These are phyloP conservation scores for Echium plantagineum DNA, from an alignment of 257 asterid species.

Conservation along the genomic window DNA sequence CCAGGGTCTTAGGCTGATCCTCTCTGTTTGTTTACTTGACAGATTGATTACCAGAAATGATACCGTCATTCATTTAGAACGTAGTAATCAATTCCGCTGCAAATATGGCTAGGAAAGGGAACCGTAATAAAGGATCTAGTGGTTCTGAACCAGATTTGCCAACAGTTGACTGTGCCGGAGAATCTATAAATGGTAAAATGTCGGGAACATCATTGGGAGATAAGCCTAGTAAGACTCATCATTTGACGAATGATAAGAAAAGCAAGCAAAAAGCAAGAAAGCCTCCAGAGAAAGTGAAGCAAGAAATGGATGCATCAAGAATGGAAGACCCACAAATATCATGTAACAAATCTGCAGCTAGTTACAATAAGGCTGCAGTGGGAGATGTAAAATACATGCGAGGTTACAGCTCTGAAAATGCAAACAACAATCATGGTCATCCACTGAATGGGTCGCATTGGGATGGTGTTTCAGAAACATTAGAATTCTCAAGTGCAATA, in stretches of 20 bases:
- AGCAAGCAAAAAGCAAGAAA: slow-evolving; percentile 39
- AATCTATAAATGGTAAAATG: slow-evolving; percentile 28
- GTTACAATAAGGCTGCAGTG: slow-evolving; percentile 21
- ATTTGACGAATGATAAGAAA: slow-evolving; percentile 31
- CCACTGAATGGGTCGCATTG: slow-evolving; percentile 16
- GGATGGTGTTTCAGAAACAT: slow-evolving; percentile 24
- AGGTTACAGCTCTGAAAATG: slow-evolving; percentile 18
- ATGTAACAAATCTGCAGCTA: slow-evolving; percentile 21
- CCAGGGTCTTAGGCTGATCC: too few species aligned
- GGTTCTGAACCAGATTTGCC: slow-evolving; percentile 30
- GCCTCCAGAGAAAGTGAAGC: slow-evolving; percentile 26
- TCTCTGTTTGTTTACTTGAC: background rate
- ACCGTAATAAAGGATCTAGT: slow-evolving; percentile 34
- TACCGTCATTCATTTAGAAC: too few species aligned
- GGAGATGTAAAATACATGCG: slow-evolving; percentile 26
- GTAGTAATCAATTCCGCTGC: background rate
- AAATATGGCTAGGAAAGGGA: slow-evolving; percentile 25
- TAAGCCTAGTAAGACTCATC: slow-evolving; percentile 21
- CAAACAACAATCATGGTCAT: slow-evolving; percentile 16
- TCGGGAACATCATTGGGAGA: slow-evolving; percentile 21
- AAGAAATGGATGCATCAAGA: slow-evolving; percentile 20
- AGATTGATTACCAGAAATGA: background rate
- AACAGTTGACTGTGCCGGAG: slow-evolving; percentile 24
- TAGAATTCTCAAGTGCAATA: slow-evolving; percentile 39
- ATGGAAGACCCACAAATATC: slow-evolving; percentile 21